Base-by-base conservation (phyloP, 2,329 filamentous ascomycete genomes). In the Rachicladosporium sp. region DNA sequence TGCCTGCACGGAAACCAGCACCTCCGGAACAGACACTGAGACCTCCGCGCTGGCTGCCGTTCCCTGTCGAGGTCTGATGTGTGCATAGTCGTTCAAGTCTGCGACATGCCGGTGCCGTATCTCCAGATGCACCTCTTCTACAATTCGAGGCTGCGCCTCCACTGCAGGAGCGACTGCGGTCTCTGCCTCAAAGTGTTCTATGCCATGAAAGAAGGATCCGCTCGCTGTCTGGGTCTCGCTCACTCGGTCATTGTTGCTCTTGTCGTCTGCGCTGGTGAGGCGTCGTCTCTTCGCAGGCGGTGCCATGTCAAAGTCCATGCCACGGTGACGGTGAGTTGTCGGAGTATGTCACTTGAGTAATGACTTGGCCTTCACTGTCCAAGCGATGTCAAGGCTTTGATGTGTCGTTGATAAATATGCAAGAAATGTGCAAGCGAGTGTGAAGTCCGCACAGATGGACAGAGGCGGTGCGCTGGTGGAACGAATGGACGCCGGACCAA, bases 401-500 rank as follows among this genome's bases (percentile, higher is more conserved):
- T 32, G 10, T n/a, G 30, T n/a, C 10, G 30, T 32, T 32, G 10
- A n/a, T 19, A 19, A 19, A 19, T 19, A 19, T 19, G 15, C 15
- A 19, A 19, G 15, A 19, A 19, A 19, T 19, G 15, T 19, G 15
- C 15, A 19, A 19, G 15, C 15, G 15, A 19, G 15, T 19, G 15
- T 19, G 15, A 19, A 19, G 15, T 19, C 15, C 15, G 15, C 50
- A 46, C 49, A 49, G 48, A 51, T 48, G 50, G 39, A 50, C 45
- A 43, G 36, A 29, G 40, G 30, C 38, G 34, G 36, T 35, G 36
- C 31, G 41, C 37, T 43, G 33, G 29, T 40, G 44, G 41, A 55
- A 52, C 52, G 53, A 56, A 41, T 47, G 53, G 48, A 55, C 51
- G 49, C 44, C 49, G 52, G 50, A 50, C 45, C 40, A 43, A 43